Evolutionary conservation across 371 early-diverging fungal genomes (phyloP).

Genomic region (Zancudomyces culisetae): DNA sequence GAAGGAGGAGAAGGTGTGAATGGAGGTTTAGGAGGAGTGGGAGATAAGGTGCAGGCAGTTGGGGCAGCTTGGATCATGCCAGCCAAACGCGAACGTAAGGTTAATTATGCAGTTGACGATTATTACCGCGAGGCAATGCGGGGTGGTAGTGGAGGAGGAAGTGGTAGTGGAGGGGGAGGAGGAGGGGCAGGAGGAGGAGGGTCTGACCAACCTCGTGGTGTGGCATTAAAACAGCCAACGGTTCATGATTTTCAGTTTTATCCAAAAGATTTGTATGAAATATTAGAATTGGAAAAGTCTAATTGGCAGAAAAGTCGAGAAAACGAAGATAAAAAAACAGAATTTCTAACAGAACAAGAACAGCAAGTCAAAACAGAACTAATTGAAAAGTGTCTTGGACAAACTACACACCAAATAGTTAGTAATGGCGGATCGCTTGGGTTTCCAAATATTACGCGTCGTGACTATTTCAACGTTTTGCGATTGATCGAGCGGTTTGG

Average conservation of each 20-base stretch:
- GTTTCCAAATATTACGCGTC: slow-evolving; percentile 83
- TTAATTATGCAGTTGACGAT: slow-evolving; percentile 70
- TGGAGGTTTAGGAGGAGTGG: slow-evolving; percentile 20
- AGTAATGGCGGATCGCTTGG: slow-evolving; percentile 29
- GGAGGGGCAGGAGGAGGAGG: not conserved
- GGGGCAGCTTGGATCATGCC: slow-evolving; percentile 42
- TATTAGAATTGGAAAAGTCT: slow-evolving; percentile 64
- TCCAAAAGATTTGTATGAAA: slow-evolving; percentile 51
- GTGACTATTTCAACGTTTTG: slow-evolving; percentile 79
- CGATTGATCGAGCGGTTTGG: slow-evolving; percentile 84
- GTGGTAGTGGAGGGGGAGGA: slow-evolving; percentile 3
- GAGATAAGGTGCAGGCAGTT: slow-evolving; percentile 28
- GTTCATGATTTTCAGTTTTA: slow-evolving; percentile 83
- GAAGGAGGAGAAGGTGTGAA: slow-evolving; percentile 66
- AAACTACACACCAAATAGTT: not conserved
- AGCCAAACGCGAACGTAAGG: slow-evolving; percentile 72
- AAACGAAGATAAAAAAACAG: slow-evolving; percentile 55
- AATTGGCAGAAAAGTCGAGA: slow-evolving; percentile 40
- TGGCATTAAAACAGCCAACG: slow-evolving; percentile 34
- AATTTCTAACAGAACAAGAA: slow-evolving; percentile 81
- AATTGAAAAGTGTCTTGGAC: slow-evolving; percentile 11
- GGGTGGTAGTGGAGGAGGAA: slow-evolving; percentile 30
- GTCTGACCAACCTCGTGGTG: slow-evolving; percentile 35
- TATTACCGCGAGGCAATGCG: slow-evolving; percentile 69
- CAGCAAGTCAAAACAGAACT: slow-evolving; percentile 60